Evolutionary conservation across 371 early-diverging fungal species (phyloP), one percentile per base, ranked within the genome.

Genomic region (Rhizopus sp.): DNA sequence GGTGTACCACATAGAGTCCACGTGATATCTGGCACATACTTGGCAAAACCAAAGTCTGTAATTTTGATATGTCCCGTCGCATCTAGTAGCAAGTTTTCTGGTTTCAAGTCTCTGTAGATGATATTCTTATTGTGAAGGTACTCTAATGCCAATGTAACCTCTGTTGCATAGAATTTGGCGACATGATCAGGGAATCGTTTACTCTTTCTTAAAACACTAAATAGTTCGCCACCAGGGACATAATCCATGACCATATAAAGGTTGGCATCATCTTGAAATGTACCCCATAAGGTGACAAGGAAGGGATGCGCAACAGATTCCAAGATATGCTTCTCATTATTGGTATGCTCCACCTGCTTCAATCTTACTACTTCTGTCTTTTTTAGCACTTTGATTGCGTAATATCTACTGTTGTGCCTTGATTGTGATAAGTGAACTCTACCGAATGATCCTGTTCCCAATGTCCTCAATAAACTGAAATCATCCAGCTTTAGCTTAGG

Each of bases 1-100:
- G 99, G 99, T 7, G 99, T 99, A 23, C 99, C 99, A 72, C 98
- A 98, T 31, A 98, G 82, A 8, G 97, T 97, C 93, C 95, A 94
- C 7, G 96, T 97, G 59, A 88, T 87, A 68, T 95, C 93, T n/a
- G 90, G 88, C 1, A 97, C 92, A 64, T 90, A 78, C 64, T 98
- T 98, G 44, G 98, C 96, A 81, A 99, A 98, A 5, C 99, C 99
- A 80, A 99, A 96, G 75, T 99, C 99, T 5, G 97, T 95, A 61
- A 99, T 90, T 78, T 97, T 97, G 65, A 99, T 92, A 69, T 99
- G 95, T 1, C 99, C 99, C 53, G 80, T 77, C 30, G 75, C 67
- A 55, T 91, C 93, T 50, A 97, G 71, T 41, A 98, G 68, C 51
- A 97, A 68, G 73, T 97, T 97, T 75, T 90, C 94, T 5, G 97